These are phyloP conservation scores for Dictyostelium intermedium DNA, from an alignment of 78 protist genomes.

Conservation along the genomic window DNA sequence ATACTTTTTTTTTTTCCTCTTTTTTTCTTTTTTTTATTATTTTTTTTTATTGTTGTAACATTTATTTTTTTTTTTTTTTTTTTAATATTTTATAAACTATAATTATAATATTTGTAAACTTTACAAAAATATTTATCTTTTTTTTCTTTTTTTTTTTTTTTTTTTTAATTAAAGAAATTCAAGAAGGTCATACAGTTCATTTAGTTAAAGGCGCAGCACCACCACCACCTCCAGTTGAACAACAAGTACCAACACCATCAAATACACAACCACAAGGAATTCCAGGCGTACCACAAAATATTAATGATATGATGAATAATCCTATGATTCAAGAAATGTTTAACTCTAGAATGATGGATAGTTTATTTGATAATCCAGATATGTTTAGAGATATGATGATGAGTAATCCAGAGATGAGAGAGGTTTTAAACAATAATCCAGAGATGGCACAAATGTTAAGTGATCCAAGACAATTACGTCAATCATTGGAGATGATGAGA, in stretches of 20 bases:
- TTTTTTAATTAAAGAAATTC: constrained; percentile 62
- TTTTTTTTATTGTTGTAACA: too few species aligned
- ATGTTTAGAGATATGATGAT: constrained; percentile 80
- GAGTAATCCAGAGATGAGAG: constrained; percentile 90
- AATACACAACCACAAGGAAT: constrained; percentile 12
- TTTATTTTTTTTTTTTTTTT: not conserved
- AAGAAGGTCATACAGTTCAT: constrained; percentile 90
- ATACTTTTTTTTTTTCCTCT: not conserved
- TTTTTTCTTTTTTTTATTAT: not conserved
- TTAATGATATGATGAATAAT: constrained; percentile 45
- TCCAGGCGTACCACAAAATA: constrained; percentile 58
- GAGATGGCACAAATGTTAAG: constrained; percentile 89
- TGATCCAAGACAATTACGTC: constrained; percentile 89
- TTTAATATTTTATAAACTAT: too few species aligned
- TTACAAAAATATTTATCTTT: too few species aligned
- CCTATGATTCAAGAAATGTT: constrained; percentile 87
- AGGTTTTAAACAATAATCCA: constrained; percentile 90
- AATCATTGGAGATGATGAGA: constrained; percentile 87
- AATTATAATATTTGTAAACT: too few species aligned
- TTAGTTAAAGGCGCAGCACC: constrained; percentile 81
- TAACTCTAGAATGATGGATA: constrained; percentile 84
- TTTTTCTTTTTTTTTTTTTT: not conserved
- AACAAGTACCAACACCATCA: constrained; percentile 55
- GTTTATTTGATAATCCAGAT: constrained; percentile 88
- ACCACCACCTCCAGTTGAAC: constrained; percentile 61